phyloP scores from a whole-genome alignment of 2,329 filamentous ascomycete species.

The Pseudocercospora eumusae region DNA sequence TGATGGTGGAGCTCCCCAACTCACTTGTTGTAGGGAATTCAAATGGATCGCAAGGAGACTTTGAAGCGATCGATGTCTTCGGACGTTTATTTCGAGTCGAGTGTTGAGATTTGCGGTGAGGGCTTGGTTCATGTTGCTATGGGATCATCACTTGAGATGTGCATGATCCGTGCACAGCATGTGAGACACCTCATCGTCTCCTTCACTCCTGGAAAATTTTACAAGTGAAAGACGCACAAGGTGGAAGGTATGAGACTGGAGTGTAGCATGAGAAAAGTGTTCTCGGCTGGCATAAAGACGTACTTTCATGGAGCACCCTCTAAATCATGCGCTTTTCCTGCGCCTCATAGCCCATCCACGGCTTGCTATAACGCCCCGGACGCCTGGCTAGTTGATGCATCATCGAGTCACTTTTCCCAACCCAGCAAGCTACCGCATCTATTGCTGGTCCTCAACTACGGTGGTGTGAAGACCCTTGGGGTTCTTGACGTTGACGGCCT shows the following conservation, averaged over 20 bases:
- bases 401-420: neutral
- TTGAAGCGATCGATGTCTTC: too few species aligned
- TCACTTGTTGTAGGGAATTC: too few species aligned
- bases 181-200: neutral
- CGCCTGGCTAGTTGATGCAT: slow-evolving; percentile 7
- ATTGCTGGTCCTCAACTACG: slow-evolving; percentile 68
- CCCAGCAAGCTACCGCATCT: slow-evolving; percentile 6
- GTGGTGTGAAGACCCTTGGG: slow-evolving; percentile 95
- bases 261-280: neutral
- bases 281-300: slow-evolving; percentile 2
- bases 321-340: neutral
- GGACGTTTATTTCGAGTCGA: neutral
- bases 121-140: neutral
- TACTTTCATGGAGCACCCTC: slow-evolving; percentile 1
- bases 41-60: too few species aligned
- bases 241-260: neutral
- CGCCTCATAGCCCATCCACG: neutral
- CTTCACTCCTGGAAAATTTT: neutral
- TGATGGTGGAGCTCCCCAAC: too few species aligned
- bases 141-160: too few species aligned
- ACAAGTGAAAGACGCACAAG: neutral
- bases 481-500: slow-evolving; percentile 99
- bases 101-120: neutral
- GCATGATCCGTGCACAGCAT: neutral
- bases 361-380: slow-evolving; percentile 6